Evolutionary conservation across 1,284 basidiomycete species (phyloP).

Genomic region (Cutaneotrichosporon dermatis): DNA sequence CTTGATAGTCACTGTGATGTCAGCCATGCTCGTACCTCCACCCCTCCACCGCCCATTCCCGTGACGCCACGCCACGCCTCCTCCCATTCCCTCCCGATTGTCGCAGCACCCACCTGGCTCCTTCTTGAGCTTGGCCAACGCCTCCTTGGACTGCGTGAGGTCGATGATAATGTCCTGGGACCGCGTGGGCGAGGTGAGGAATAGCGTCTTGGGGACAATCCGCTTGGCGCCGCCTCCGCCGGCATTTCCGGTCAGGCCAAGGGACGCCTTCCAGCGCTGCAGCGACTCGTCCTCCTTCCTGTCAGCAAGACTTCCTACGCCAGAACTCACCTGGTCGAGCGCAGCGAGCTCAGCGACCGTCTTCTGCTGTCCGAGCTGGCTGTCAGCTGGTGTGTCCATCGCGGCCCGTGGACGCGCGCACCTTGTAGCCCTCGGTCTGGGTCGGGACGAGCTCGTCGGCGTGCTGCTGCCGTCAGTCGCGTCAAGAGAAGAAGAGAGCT

Average conservation of each 20-base stretch:
- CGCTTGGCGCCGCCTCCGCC: slow-evolving; percentile 43
- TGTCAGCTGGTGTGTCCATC: no score
- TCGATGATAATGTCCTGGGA: slow-evolving; percentile 50
- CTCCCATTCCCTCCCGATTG: no score
- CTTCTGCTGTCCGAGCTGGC: slow-evolving; percentile 48
- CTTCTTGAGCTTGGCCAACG: slow-evolving; percentile 53
- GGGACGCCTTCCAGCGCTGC: slow-evolving; percentile 55
- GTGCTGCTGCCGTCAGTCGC: slow-evolving; percentile 4
- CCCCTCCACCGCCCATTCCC: neutral
- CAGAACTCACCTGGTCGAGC: slow-evolving; percentile 39
- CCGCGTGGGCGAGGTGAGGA: slow-evolving; percentile 51
- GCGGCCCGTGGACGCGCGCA: neutral
- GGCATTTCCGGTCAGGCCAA: slow-evolving; percentile 50
- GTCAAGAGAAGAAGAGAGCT: neutral
- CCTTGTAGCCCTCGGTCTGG: slow-evolving; percentile 49
- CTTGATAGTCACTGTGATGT: slow-evolving; percentile 49
- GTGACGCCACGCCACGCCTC: no score
- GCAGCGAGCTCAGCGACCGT: slow-evolving; percentile 55
- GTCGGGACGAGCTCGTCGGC: slow-evolving; percentile 44
- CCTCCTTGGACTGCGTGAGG: slow-evolving; percentile 45
- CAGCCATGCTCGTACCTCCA: neutral
- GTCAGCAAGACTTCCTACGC: neutral
- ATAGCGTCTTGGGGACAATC: slow-evolving; percentile 49
- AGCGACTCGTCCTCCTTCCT: slow-evolving; percentile 54
- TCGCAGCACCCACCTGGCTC: slow-evolving; percentile 44